A percentile compares a stretch with the other conserved stretches of the same genome.
phyloP scores from a whole-genome alignment of 2,329 filamentous ascomycete genomes.

The Diaporthe ampelina region DNA sequence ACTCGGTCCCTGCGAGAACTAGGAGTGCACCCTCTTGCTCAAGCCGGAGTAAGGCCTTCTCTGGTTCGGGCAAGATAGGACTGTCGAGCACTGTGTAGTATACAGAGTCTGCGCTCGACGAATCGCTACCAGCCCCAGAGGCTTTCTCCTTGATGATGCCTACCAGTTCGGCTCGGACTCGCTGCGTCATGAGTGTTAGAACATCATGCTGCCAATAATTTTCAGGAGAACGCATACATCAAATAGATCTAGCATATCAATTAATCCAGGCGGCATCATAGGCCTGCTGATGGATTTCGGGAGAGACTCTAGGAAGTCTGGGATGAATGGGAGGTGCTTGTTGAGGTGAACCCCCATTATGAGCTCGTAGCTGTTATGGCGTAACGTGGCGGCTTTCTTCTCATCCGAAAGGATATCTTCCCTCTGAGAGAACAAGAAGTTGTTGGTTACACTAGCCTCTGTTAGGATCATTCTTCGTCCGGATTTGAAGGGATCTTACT shows the following conservation, averaged over 20 bases:
- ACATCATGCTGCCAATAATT: slow-evolving; percentile 4
- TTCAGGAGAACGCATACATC: slow-evolving; percentile 20
- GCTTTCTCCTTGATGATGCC: slow-evolving; percentile 32
- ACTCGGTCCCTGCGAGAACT: slow-evolving; percentile 29
- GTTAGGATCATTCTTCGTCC: slow-evolving; percentile 25
- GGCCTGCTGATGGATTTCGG: slow-evolving; percentile 32
- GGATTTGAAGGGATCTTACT: slow-evolving; percentile 19
- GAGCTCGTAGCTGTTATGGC: slow-evolving; percentile 32
- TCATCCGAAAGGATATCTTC: slow-evolving; percentile 28
- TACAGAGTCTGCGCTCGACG: slow-evolving; percentile 23
- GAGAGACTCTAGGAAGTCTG: slow-evolving; percentile 26
- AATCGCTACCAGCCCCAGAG: slow-evolving; percentile 21
- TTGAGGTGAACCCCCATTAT: slow-evolving; percentile 29
- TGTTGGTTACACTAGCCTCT: slow-evolving; percentile 20
- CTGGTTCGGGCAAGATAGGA: slow-evolving; percentile 17
- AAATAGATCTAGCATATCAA: slow-evolving; percentile 33
- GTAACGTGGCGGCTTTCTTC: slow-evolving; percentile 25
- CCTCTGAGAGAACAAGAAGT: slow-evolving; percentile 26
- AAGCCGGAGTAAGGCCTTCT: slow-evolving; percentile 30
- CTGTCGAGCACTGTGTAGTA: slow-evolving; percentile 29
- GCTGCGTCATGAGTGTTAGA: slow-evolving; percentile 22
- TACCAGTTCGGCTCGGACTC: slow-evolving; percentile 31
- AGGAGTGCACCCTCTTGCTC: slow-evolving; percentile 31
- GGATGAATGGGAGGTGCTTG: slow-evolving; percentile 30
- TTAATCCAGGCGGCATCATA: slow-evolving; percentile 33